Evolutionary conservation across 768 basidiomycete genomes (phyloP), one percentile per base, ranked within the genome.

Genomic region (Termitomyces eurrhizus): DNA sequence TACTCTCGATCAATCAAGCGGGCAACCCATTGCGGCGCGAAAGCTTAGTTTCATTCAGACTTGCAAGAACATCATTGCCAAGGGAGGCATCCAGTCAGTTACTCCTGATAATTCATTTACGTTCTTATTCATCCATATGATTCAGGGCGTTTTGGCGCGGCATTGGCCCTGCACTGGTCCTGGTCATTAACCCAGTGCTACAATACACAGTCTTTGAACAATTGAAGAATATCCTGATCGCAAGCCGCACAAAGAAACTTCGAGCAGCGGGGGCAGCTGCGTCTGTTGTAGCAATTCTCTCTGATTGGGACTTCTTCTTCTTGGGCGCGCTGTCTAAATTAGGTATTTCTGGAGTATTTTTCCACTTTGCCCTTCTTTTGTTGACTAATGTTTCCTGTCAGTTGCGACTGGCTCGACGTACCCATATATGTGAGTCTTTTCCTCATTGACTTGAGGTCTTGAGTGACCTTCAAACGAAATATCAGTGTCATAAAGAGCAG

Each of bases 171-270:
- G 95, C 95, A n/a, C 78, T 99, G 52, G 81, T 94, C 33, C 80
- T 98, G 49, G 96, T 98, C 65, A 84, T 93, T 63, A 99, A 99
- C 73, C 96, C 96, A 16, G 90, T 99, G 36, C 81, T 98, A 36
- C 87, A 95, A 77, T 95, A 97, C 72, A 98, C 96, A 21, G 85
- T 88, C 0, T 98, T 98, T 64, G 96, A 99, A 74, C 93, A 97
- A 70, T 78, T 98, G 67, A 97, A 96, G 80, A 97, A 95, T 67
- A 66, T 84, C 41, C 69, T 98, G 60, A 75, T 94, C 57, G 80
- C 82, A 61, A 81, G 80, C 35, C 83, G 90, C 39, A 85, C 83
- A 33, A 77, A 70, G 52, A 82, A 75, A 65, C 70, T 86, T 65
- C 78, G 81, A 54, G 80, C 77, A 37, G 73, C 78, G 53, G 82